Conservation (phyloP, 371 early-diverging fungal species). For the Circinella umbellata region DNA sequence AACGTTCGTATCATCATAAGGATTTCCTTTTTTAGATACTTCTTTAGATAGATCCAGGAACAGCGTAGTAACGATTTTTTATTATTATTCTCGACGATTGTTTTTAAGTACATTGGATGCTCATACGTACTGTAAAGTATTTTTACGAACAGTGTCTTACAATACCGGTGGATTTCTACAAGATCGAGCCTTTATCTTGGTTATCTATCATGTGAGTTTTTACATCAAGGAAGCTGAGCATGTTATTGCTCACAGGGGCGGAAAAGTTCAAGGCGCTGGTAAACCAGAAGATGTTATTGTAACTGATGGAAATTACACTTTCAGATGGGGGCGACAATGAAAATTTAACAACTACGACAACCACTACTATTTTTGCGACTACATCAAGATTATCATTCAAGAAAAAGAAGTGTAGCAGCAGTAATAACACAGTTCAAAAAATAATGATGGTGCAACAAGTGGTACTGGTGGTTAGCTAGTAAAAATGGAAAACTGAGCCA, state of each 20-base stretch:
- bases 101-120: constrained; percentile 80
- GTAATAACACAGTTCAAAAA: background rate
- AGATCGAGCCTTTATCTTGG: constrained; percentile 81
- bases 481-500: constrained; percentile 68
- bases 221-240: constrained; percentile 73
- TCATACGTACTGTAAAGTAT: constrained; percentile 89
- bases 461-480: constrained; percentile 53
- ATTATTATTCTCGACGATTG: constrained; percentile 80
- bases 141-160: constrained; percentile 69
- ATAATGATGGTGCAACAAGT: constrained; percentile 18
- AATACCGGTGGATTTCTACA: constrained; percentile 62
- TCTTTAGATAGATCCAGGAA: constrained; percentile 47
- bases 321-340: constrained; percentile 29
- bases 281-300: constrained; percentile 47
- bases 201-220: constrained; percentile 83
- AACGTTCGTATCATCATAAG: too few relatives aligned
- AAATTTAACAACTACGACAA: constrained; percentile 22
- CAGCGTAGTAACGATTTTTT: constrained; percentile 74
- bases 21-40: too few relatives aligned
- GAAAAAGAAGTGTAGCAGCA: background rate
- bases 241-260: constrained; percentile 75
- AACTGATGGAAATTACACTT: constrained; percentile 41
- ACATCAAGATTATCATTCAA: constrained; percentile 25
- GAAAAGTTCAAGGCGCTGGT: constrained; percentile 67
- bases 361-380: constrained; percentile 36